A percentile compares a stretch with the other conserved stretches of the same genome.
Evolutionary conservation across 768 basidiomycete genomes (phyloP).

Genomic region (Termitomyces sp.): DNA sequence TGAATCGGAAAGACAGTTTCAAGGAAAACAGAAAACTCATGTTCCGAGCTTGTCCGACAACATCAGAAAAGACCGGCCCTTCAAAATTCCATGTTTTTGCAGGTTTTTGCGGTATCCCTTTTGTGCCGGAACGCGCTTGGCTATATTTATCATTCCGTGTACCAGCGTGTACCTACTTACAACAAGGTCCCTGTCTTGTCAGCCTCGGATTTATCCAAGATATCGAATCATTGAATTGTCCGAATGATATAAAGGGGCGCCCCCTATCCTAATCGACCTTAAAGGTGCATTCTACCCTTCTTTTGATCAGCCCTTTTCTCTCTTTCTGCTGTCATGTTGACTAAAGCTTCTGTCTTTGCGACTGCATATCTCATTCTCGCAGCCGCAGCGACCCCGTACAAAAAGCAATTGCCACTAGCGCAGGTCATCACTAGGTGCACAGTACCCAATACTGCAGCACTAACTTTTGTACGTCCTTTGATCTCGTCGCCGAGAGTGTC

Average conservation of each 20-base stretch:
- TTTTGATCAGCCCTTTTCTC: neutral
- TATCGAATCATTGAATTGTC: neutral
- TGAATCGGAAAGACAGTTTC: neutral
- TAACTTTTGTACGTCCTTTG: conserved; percentile 20
- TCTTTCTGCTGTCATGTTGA: conserved; percentile 8
- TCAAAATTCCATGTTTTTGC: too few relatives aligned
- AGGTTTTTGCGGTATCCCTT: neutral
- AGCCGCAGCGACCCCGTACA: conserved; percentile 13
- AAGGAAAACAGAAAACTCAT: neutral
- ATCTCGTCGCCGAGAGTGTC: neutral
- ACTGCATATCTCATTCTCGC: conserved; percentile 8
- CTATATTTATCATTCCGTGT: neutral
- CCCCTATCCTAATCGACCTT: conserved; percentile 7
- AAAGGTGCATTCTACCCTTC: neutral
- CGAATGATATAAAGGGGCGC: conserved; percentile 6
- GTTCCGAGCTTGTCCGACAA: too few relatives aligned
- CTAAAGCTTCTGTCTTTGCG: conserved; percentile 6
- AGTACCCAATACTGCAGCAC: conserved; percentile 19
- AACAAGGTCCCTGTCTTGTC: conserved; percentile 3
- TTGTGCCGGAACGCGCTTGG: neutral
- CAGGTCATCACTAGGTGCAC: conserved; percentile 21
- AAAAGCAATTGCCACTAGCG: conserved; percentile 12
- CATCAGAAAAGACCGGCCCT: neutral
- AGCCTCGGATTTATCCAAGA: conserved; percentile 1
- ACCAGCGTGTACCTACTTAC: neutral